phyloP scores from a whole-genome alignment of 106 monocot genomes.

The Dendrobium officinale region DNA sequence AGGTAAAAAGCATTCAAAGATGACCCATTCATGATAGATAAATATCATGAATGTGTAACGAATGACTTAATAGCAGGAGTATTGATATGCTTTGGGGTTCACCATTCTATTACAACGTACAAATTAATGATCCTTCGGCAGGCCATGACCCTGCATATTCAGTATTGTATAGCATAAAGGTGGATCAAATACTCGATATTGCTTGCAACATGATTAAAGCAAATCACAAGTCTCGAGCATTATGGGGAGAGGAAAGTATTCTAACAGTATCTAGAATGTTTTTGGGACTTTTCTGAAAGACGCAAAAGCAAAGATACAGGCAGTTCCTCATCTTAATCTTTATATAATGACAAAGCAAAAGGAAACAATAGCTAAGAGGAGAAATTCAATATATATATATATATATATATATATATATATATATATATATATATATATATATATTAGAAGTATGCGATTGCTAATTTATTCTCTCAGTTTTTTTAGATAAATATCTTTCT shows the following conservation, averaged over 20 bases:
- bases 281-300: neutral
- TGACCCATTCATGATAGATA: too few species aligned
- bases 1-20: neutral
- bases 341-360: neutral
- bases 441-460: neutral
- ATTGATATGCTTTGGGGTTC: too few species aligned
- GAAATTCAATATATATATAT: neutral
- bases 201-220: neutral
- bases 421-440: neutral
- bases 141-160: neutral
- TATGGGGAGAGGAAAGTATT: neutral
- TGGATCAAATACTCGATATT: neutral
- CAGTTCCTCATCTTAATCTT: neutral
- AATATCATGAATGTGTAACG: neutral
- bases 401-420: too few species aligned
- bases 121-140: too few species aligned
- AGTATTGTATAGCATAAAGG: neutral
- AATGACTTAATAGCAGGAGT: neutral
- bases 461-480: neutral
- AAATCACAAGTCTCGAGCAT: neutral
- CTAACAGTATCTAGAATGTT: neutral
- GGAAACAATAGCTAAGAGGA: neutral
- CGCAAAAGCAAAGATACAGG: neutral
- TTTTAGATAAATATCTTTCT: neutral
- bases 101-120: too few species aligned